Evolutionary conservation across 164 flowering plant genomes (phyloP).

Genomic region (Dillenia turbinata): DNA sequence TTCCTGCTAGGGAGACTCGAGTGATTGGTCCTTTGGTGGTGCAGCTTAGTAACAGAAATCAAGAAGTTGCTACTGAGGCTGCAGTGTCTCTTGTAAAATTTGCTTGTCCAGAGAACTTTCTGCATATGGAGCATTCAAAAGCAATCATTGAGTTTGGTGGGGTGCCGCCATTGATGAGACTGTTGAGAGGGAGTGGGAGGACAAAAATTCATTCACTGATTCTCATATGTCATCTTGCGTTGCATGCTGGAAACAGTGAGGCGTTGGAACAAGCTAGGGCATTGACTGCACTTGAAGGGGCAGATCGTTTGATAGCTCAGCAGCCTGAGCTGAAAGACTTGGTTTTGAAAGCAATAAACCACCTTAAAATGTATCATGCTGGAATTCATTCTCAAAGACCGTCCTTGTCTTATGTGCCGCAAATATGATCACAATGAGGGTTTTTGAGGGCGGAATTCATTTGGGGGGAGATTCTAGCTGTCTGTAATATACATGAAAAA

Average conservation of each 20-base stretch:
- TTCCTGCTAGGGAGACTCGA: constrained; percentile 67
- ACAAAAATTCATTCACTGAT: constrained; percentile 40
- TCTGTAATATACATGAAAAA: no score
- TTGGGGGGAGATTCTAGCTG: no score
- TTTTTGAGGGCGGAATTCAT: no score
- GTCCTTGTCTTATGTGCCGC: constrained; percentile 11
- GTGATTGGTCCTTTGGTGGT: constrained; percentile 49
- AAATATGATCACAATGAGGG: background rate
- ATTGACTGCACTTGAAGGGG: constrained; percentile 44
- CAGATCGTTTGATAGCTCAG: constrained; percentile 35
- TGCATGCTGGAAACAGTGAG: constrained; percentile 53
- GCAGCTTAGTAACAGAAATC: constrained; percentile 33
- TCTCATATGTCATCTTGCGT: constrained; percentile 68
- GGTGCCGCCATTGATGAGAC: constrained; percentile 46
- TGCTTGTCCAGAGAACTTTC: constrained; percentile 49
- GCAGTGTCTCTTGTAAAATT: constrained; percentile 65
- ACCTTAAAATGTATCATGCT: constrained; percentile 60
- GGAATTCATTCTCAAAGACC: constrained; percentile 39
- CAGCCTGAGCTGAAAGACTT: constrained; percentile 53
- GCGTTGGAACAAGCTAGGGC: constrained; percentile 51
- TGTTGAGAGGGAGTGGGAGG: constrained; percentile 43
- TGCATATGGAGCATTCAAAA: constrained; percentile 57
- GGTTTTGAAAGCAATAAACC: constrained; percentile 47
- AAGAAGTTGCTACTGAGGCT: constrained; percentile 64
- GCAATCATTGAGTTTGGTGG: constrained; percentile 59